Evolutionary conservation across 345 rosid species (phyloP).

Genomic region (Citrus glauca): DNA sequence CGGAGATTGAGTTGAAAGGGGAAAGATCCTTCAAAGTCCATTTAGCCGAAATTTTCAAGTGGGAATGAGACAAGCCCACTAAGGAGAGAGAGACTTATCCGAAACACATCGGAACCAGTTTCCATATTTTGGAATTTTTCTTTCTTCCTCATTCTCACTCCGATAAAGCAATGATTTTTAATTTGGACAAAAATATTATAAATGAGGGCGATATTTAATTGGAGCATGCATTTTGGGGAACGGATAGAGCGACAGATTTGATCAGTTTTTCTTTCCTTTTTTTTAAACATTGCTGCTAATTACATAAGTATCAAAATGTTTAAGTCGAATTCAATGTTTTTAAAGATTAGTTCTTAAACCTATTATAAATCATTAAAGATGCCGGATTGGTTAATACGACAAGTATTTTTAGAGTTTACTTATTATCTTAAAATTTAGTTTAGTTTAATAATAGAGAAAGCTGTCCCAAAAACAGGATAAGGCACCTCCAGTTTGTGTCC

Average conservation of each 20-base stretch:
- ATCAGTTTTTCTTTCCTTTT: too few relatives aligned
- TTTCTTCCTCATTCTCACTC: background rate
- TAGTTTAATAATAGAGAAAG: background rate
- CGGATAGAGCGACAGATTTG: background rate
- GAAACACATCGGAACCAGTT: background rate
- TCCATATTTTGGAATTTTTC: background rate
- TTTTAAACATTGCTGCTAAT: too few relatives aligned
- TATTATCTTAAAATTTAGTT: too few relatives aligned
- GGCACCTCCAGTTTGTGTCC: background rate
- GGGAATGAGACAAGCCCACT: background rate
- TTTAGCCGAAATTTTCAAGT: background rate
- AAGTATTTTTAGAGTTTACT: too few relatives aligned
- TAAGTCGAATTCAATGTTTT: too few relatives aligned
- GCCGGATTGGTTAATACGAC: too few relatives aligned
- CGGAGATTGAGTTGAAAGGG: constrained; percentile 7
- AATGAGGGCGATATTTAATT: background rate
- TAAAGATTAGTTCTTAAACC: too few relatives aligned
- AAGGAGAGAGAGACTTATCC: background rate
- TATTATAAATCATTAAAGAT: too few relatives aligned
- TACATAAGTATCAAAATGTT: too few relatives aligned
- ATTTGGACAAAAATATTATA: background rate
- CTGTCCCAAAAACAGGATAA: background rate
- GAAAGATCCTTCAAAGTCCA: background rate
- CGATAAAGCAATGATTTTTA: background rate
- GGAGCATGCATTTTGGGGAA: background rate